These are phyloP conservation scores for Amanita thiersii DNA, from an alignment of 768 basidiomycete genomes.

Conservation along the genomic window DNA sequence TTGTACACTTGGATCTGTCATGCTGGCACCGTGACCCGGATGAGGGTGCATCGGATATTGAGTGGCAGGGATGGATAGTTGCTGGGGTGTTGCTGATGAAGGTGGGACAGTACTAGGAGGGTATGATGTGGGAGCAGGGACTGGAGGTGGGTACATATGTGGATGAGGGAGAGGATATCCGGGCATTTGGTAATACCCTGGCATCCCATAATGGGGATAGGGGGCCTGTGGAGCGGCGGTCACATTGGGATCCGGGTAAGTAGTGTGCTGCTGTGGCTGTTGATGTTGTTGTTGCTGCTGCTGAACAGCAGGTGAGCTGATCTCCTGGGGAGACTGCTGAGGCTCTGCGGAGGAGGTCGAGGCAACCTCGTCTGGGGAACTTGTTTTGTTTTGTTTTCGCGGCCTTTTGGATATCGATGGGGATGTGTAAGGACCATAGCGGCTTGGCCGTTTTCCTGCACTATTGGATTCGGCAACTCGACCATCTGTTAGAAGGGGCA, in stretches of 20 bases:
- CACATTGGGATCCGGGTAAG: conserved; percentile 19
- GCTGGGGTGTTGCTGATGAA: background rate
- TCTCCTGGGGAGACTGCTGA: conserved; percentile 5
- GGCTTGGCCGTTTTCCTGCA: conserved; percentile 29
- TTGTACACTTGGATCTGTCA: background rate
- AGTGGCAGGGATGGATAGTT: background rate
- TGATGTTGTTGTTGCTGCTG: conserved; percentile 11
- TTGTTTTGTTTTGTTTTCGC: conserved; percentile 24
- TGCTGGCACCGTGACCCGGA: background rate
- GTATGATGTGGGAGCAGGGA: conserved; percentile 1
- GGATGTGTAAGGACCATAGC: conserved; percentile 34
- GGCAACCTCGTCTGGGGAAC: conserved; percentile 4
- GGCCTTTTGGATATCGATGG: conserved; percentile 23
- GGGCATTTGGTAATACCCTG: conserved; percentile 8
- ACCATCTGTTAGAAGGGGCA: conserved; percentile 42
- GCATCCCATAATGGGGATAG: conserved; percentile 22
- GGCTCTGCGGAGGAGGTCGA: conserved; percentile 6
- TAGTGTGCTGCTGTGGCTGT: conserved; percentile 15
- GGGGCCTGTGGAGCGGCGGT: conserved; percentile 14
- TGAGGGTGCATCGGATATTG: background rate
- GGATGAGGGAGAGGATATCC: conserved; percentile 8
- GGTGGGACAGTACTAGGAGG: conserved; percentile 2
- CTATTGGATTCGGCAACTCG: conserved; percentile 26
- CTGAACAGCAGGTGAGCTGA: conserved; percentile 5
- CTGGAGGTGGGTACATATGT: conserved; percentile 5